Conservation (phyloP, 2,329 filamentous ascomycete species). For the Pseudogymnoascus sp. region DNA sequence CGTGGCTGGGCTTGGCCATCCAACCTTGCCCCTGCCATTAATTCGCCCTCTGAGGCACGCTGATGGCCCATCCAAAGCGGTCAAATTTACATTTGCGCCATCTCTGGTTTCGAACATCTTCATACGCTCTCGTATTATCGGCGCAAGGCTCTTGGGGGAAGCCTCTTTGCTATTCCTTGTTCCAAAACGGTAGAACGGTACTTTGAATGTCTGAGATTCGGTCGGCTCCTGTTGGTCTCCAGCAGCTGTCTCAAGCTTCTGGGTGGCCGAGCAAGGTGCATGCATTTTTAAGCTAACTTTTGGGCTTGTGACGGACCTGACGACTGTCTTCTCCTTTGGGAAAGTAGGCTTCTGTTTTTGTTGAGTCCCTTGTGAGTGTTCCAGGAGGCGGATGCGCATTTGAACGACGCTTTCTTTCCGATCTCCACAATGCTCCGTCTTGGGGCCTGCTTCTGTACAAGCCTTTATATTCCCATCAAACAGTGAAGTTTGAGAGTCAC, state of each 20-base stretch:
- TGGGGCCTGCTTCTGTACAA: neutral
- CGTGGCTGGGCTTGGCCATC: neutral
- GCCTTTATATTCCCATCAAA: neutral
- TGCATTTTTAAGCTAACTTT: neutral
- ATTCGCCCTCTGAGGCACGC: neutral
- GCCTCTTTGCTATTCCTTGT: neutral
- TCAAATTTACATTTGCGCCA: neutral
- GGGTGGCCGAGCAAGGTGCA: neutral
- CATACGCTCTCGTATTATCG: neutral
- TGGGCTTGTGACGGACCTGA: neutral
- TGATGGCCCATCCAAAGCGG: neutral
- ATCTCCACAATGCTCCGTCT: neutral
- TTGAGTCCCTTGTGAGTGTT: neutral
- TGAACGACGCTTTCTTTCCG: neutral
- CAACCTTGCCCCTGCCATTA: neutral
- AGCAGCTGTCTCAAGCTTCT: neutral
- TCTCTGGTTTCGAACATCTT: neutral
- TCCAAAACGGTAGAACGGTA: neutral
- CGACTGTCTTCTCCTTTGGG: neutral
- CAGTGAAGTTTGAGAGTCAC: neutral
- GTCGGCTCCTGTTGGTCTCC: neutral
- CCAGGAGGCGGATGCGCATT: neutral
- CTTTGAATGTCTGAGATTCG: neutral
- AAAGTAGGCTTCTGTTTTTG: neutral
- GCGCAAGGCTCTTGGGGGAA: neutral